Percentiles rank a stretch among this genome's conserved stretches.
Evolutionary conservation across 345 rosid genomes (phyloP).

Genomic region (Punica granatum): DNA sequence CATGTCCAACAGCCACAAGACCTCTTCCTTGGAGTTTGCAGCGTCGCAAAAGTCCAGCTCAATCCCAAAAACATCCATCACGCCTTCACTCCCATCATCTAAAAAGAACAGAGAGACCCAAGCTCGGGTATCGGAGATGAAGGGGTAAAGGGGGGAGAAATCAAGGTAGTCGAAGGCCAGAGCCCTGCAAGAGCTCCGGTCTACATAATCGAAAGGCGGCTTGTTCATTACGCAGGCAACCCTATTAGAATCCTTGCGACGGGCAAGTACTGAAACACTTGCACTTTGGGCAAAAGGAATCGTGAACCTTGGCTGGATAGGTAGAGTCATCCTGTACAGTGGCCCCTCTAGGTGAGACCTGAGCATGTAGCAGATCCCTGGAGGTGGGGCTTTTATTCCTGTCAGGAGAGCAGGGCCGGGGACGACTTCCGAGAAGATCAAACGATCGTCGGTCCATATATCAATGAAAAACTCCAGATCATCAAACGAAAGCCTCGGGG

Average conservation of each 20-base stretch:
- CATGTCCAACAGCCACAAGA: constrained; percentile 87
- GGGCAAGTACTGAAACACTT: constrained; percentile 69
- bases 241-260: constrained; percentile 57
- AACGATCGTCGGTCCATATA: constrained; percentile 68
- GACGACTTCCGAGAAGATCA: constrained; percentile 70
- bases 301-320: constrained; percentile 63
- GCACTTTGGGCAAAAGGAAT: constrained; percentile 46
- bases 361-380: constrained; percentile 39
- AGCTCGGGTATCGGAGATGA: constrained; percentile 62
- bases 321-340: constrained; percentile 69
- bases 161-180: constrained; percentile 80
- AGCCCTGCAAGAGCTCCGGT: constrained; percentile 54
- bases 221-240: constrained; percentile 65
- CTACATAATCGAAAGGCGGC: constrained; percentile 65
- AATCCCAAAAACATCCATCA: constrained; percentile 66
- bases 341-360: constrained; percentile 37
- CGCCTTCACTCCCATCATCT: constrained; percentile 53
- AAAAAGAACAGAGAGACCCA: constrained; percentile 83
- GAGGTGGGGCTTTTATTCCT: constrained; percentile 49
- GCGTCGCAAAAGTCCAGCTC: constrained; percentile 82
- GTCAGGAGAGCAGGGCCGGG: constrained; percentile 48
- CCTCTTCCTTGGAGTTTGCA: constrained; percentile 78
- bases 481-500: constrained; percentile 73
- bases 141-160: constrained; percentile 75
- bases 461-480: constrained; percentile 75